Evolutionary conservation across 805 yeast species (phyloP).

Genomic region (Wickerhamiella australiensis): DNA sequence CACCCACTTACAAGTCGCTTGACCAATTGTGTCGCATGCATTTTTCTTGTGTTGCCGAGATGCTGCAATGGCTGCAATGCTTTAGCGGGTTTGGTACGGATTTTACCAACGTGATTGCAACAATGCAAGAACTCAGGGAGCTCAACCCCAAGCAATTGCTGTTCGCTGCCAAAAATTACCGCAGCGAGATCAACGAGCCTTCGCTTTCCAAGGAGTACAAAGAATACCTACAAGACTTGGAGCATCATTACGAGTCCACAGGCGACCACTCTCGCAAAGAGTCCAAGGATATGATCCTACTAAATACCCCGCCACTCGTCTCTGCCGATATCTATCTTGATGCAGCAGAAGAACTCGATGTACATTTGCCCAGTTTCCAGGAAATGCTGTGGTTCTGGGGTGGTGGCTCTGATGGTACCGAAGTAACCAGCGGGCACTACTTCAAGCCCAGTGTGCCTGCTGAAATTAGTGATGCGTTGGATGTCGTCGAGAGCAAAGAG

Average conservation of each 20-base stretch:
- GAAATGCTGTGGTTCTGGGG: conserved; percentile 72
- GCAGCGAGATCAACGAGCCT: conserved; percentile 71
- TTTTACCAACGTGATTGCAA: conserved; percentile 30
- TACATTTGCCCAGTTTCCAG: conserved; percentile 56
- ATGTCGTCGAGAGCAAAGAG: conserved; percentile 13
- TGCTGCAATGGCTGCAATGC: conserved; percentile 85
- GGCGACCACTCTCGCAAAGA: conserved; percentile 17
- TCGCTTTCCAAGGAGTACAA: conserved; percentile 46
- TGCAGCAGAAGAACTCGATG: conserved; percentile 31
- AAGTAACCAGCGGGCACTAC: conserved; percentile 23
- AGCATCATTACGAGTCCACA: conserved; percentile 23
- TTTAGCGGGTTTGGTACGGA: conserved; percentile 55
- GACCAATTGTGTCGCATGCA: conserved; percentile 54
- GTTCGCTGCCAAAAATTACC: conserved; percentile 60
- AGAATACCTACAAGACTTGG: conserved; percentile 33
- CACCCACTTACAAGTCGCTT: conserved; percentile 41
- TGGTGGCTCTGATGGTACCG: conserved; percentile 54
- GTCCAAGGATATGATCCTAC: conserved; percentile 10
- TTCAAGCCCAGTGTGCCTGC: conserved; percentile 18
- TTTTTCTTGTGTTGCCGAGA: conserved; percentile 59
- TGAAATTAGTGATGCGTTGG: conserved; percentile 18
- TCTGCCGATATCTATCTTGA: conserved; percentile 26
- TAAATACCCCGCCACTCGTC: conserved; percentile 14
- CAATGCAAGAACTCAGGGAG: conserved; percentile 45
- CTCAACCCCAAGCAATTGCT: conserved; percentile 60